A percentile compares a stretch with the other conserved stretches of the same genome.
Conservation (phyloP, 305 asterid species). For the Plantago coronopus region DNA sequence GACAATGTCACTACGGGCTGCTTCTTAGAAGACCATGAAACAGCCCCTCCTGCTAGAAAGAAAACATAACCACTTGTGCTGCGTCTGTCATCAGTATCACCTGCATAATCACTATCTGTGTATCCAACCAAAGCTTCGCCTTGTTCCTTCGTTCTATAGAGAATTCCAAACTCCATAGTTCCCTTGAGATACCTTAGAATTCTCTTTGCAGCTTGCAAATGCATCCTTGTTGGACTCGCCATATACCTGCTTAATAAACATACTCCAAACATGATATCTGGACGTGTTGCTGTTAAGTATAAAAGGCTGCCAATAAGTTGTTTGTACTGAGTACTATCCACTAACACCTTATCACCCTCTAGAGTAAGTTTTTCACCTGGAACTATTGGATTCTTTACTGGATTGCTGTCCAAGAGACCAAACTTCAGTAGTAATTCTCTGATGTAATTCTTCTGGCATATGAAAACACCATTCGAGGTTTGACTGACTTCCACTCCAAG, state of each 20-base stretch:
- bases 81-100: background rate
- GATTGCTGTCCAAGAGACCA: background rate
- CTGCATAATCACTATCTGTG: slow-evolving; percentile 4
- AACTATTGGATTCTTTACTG: background rate
- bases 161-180: background rate
- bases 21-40: background rate
- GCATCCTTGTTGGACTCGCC: background rate
- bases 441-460: slow-evolving; percentile 4
- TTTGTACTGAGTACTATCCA: background rate
- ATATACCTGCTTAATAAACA: background rate
- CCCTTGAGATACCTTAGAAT: background rate
- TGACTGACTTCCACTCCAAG: slow-evolving; percentile 1
- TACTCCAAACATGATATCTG: background rate
- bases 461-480: background rate
- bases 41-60: background rate
- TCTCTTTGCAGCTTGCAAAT: background rate
- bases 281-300: background rate
- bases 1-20: background rate
- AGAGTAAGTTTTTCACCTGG: background rate
- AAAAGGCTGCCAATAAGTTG: slow-evolving; percentile 3
- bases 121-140: background rate
- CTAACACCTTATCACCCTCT: background rate
- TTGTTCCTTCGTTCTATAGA: background rate
- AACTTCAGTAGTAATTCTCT: slow-evolving; percentile 1
- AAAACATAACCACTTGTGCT: background rate